These are phyloP conservation scores for Taiozyma onychis DNA, from an alignment of 1,139 yeast species.

Conservation along the genomic window DNA sequence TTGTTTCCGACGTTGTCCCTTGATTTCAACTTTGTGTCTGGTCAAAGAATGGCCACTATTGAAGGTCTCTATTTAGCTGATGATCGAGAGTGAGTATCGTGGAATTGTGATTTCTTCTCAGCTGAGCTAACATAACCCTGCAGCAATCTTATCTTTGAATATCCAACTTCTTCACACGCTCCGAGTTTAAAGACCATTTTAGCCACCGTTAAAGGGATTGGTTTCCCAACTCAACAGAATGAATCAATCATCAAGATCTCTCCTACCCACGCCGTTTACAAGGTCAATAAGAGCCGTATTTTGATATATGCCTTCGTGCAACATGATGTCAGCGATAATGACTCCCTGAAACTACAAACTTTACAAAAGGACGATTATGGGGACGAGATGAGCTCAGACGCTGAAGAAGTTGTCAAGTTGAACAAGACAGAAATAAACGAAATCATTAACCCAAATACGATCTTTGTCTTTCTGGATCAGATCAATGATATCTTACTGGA, in stretches of 20 bases:
- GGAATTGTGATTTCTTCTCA: not conserved
- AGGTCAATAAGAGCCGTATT: constrained; percentile 11
- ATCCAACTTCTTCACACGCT: constrained; percentile 43
- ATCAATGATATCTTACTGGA: constrained; percentile 48
- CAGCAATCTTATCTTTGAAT: constrained; percentile 51
- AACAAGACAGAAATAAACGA: constrained; percentile 1
- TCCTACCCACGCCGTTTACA: constrained; percentile 14
- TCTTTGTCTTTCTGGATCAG: constrained; percentile 48
- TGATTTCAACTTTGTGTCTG: not conserved
- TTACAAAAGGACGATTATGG: constrained; percentile 22
- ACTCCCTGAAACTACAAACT: constrained; percentile 21
- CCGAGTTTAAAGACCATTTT: constrained; percentile 44
- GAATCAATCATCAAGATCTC: constrained; percentile 20
- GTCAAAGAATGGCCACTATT: constrained; percentile 33
- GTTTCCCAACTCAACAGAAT: constrained; percentile 21
- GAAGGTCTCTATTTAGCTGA: constrained; percentile 68
- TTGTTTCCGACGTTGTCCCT: not conserved
- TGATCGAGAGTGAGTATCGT: constrained; percentile 35
- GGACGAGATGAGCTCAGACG: constrained; percentile 18
- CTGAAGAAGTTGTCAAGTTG: constrained; percentile 6
- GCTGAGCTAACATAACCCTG: constrained; percentile 6
- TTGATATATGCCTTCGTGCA: constrained; percentile 19
- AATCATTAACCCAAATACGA: constrained; percentile 42
- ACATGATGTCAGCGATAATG: constrained; percentile 10
- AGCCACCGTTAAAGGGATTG: constrained; percentile 29